These are phyloP conservation scores for Aegilops tauschii DNA, from an alignment of 176 grass and related monocot species.

Conservation along the genomic window DNA sequence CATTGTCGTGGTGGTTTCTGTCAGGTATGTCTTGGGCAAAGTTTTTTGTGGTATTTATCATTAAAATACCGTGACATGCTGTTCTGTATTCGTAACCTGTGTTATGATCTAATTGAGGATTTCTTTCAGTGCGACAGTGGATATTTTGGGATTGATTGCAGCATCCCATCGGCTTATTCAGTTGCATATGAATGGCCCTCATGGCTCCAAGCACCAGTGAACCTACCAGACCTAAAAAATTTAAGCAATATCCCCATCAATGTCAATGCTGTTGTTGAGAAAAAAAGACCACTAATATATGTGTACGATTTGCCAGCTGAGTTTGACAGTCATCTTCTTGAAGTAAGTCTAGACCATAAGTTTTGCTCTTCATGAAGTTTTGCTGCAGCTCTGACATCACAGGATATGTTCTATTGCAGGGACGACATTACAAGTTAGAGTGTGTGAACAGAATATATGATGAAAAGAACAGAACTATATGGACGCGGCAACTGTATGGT, in stretches of 20 bases:
- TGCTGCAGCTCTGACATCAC: slow-evolving; percentile 21
- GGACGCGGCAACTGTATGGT: slow-evolving; percentile 81
- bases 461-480: slow-evolving; percentile 77
- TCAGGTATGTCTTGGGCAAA: slow-evolving; percentile 48
- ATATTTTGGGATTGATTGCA: slow-evolving; percentile 98
- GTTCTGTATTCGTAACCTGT: slow-evolving; percentile 3
- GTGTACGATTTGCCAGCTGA: slow-evolving; percentile 95
- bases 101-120: slow-evolving; percentile 38
- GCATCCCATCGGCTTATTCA: slow-evolving; percentile 67
- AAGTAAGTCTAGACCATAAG: slow-evolving; percentile 56
- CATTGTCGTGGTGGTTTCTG: slow-evolving; percentile 95
- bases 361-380: neutral
- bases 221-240: slow-evolving; percentile 31
- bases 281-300: slow-evolving; percentile 90
- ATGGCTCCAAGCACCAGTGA: slow-evolving; percentile 61
- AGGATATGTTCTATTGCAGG: slow-evolving; percentile 43
- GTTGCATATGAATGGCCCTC: slow-evolving; percentile 57
- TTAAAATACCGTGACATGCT: neutral
- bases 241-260: slow-evolving; percentile 21
- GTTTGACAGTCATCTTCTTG: slow-evolving; percentile 89
- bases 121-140: slow-evolving; percentile 79
- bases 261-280: slow-evolving; percentile 59
- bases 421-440: slow-evolving; percentile 77
- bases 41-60: neutral
- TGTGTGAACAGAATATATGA: slow-evolving; percentile 95